Evolutionary conservation across 345 rosid genomes (phyloP), one percentile per base, ranked within the genome.

Genomic region (Rhodamnia rubescens): DNA sequence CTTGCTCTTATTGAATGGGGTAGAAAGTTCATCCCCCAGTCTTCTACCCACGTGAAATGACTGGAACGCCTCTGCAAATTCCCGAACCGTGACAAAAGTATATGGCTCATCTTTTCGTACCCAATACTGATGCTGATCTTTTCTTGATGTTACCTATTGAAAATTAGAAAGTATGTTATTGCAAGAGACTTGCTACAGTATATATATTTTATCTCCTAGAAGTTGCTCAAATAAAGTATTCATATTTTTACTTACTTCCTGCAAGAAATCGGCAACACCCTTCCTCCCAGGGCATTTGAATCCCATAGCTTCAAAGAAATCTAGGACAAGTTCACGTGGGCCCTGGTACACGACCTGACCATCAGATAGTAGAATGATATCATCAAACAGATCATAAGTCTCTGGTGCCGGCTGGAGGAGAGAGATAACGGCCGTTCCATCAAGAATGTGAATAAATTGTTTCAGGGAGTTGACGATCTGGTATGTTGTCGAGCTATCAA

Each of bases 361-460:
- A 86, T 95, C 95, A 7, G 96, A 92, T 53, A 94, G 86, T 82
- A 95, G 93, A 52, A 95, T 90, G 80, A 95, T 89, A 83, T 95
- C 97, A 86, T 95, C 96, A 22, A 94, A 95, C 29, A 95, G 93
- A 87, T 93, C 87, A 15, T 92, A 95, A 64, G 97, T 95, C 86
- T 94, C 98, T 0, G 95, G 96, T 49, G 97, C 94, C 24, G 97
- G 98, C 88, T 95, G 97, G 47, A 95, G 97, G 80, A 95, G 98
- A 56, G 98, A 94, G 64, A 95, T 88, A 80, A 92, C 85, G 32
- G 95, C 92, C 14, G 97, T 95, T 88, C 91, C 93, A 54, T 91
- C 83, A 49, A 92, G 87, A 83, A 92, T 90, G 87, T 92, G 93
- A 86, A 88, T 86, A 52, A 85, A 89, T 74, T 95, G 96, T 90